A percentile compares a stretch with the other conserved stretches of the same genome.
Evolutionary conservation across 208 protist genomes (phyloP).

Genomic region (Leishmania lainsoni): DNA sequence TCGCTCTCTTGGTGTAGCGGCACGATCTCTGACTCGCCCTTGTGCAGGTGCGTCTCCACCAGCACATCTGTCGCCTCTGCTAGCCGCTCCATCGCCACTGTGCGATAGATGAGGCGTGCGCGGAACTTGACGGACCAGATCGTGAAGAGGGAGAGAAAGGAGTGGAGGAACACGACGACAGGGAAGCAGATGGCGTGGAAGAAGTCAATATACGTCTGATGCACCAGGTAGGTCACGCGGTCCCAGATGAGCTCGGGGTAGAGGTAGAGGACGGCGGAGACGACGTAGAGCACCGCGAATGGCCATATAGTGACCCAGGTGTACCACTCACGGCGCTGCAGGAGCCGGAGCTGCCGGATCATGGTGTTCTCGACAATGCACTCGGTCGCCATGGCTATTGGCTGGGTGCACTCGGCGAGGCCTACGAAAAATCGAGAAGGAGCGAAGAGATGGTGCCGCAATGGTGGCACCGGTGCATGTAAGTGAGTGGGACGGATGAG

Average conservation of each 20-base stretch:
- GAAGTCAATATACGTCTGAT: constrained; percentile 92
- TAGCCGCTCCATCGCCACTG: constrained; percentile 48
- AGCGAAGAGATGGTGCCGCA: not conserved
- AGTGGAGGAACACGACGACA: constrained; percentile 80
- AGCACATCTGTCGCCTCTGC: constrained; percentile 69
- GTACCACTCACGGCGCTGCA: constrained; percentile 68
- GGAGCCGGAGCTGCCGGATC: constrained; percentile 67
- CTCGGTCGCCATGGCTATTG: constrained; percentile 23
- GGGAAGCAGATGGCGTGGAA: constrained; percentile 87
- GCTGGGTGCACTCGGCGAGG: not conserved
- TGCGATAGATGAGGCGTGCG: constrained; percentile 59
- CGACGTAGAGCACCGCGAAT: constrained; percentile 76
- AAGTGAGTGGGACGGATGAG: not conserved
- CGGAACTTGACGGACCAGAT: constrained; percentile 90
- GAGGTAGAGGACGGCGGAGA: constrained; percentile 60
- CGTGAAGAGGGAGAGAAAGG: constrained; percentile 88
- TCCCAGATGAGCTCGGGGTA: constrained; percentile 89
- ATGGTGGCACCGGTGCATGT: not conserved
- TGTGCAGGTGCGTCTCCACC: constrained; percentile 75
- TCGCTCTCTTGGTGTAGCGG: constrained; percentile 61
- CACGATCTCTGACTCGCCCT: constrained; percentile 88
- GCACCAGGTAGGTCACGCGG: constrained; percentile 82
- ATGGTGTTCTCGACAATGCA: constrained; percentile 75
- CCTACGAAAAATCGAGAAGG: not conserved
- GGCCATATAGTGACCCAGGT: constrained; percentile 88